These are phyloP conservation scores for Pleurotus djamor DNA, from an alignment of 768 basidiomycete genomes.

Conservation along the genomic window DNA sequence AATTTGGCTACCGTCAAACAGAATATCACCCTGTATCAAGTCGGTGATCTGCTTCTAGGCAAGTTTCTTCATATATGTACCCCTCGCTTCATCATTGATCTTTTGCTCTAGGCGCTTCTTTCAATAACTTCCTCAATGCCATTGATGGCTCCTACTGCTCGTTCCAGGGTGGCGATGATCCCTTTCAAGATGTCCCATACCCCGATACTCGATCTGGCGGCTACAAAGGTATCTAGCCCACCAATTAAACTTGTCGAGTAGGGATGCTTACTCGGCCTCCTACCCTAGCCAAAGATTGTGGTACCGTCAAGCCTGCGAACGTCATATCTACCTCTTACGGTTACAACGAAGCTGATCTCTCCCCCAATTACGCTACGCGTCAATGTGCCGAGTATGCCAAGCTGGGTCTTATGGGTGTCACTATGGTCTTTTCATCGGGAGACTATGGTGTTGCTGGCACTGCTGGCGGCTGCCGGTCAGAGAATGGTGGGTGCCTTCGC, in stretches of 20 bases:
- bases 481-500: conserved; percentile 28
- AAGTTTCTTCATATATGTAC: not conserved
- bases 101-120: conserved; percentile 32
- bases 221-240: conserved; percentile 21
- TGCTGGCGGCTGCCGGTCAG: conserved; percentile 32
- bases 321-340: conserved; percentile 42
- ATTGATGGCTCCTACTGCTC: conserved; percentile 43
- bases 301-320: conserved; percentile 36
- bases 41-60: conserved; percentile 40
- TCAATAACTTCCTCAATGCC: conserved; percentile 48
- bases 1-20: conserved; percentile 37
- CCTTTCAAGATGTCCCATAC: conserved; percentile 23
- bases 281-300: conserved; percentile 27
- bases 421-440: conserved; percentile 57
- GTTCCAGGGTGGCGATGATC: conserved; percentile 41
- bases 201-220: conserved; percentile 25
- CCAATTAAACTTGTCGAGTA: not conserved
- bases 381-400: conserved; percentile 49
- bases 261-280: not conserved
- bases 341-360: conserved; percentile 39
- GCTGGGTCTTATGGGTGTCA: conserved; percentile 60
- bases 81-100: not conserved
- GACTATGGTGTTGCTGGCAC: conserved; percentile 53
- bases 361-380: conserved; percentile 34
- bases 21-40: conserved; percentile 39